Percentiles rank a stretch among this genome's conserved stretches.
These are phyloP conservation scores for Agroathelia rolfsii DNA, from an alignment of 1,284 basidiomycete genomes.

Conservation along the genomic window DNA sequence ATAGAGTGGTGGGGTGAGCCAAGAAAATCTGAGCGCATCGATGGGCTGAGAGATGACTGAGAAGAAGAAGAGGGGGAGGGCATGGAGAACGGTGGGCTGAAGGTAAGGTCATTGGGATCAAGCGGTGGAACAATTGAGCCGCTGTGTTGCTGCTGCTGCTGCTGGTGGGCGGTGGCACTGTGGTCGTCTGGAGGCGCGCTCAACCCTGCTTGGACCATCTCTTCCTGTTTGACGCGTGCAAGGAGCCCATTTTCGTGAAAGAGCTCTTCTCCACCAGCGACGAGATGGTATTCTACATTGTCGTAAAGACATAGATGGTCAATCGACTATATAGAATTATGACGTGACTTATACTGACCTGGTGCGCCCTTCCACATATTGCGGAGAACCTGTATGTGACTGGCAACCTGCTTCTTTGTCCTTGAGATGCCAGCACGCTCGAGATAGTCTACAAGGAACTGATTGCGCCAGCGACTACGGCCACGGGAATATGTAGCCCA, in stretches of 20 bases:
- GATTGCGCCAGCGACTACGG: conserved; percentile 70
- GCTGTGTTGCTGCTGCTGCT: too few species aligned
- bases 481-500: conserved; percentile 70
- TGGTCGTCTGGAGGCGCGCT: too few species aligned
- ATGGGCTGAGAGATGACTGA: conserved; percentile 3
- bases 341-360: conserved; percentile 35
- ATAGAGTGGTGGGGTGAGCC: conserved; percentile 12
- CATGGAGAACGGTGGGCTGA: conserved; percentile 7
- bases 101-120: conserved; percentile 5
- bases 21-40: conserved; percentile 8
- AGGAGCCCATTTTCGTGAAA: conserved; percentile 40
- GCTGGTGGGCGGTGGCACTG: too few species aligned
- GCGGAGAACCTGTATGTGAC: conserved; percentile 71
- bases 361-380: conserved; percentile 81
- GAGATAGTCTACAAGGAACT: conserved; percentile 72
- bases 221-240: conserved; percentile 38
- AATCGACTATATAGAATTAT: conserved; percentile 5
- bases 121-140: conserved; percentile 7
- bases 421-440: conserved; percentile 54
- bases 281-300: conserved; percentile 58
- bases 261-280: conserved; percentile 65
- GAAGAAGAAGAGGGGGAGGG: conserved; percentile 6
- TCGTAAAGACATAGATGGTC: too few species aligned
- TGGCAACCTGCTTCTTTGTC: conserved; percentile 75
- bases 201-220: too few species aligned